Base-by-base conservation (phyloP, 352 stramenopile species). In the Pythium phragmiticola region DNA sequence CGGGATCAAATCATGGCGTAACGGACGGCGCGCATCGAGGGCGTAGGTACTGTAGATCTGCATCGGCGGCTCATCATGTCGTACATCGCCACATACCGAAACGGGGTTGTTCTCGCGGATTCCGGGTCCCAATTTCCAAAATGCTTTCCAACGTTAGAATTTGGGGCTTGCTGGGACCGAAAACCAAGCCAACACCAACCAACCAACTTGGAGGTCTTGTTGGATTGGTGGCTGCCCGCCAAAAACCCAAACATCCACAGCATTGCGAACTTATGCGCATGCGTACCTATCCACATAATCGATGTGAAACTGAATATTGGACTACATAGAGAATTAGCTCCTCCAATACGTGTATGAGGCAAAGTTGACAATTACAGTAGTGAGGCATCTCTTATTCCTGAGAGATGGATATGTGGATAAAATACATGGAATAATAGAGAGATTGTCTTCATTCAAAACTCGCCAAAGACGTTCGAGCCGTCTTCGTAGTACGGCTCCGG, bases 101-200 rank as follows among this genome's bases (percentile, higher is more conserved):
- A 80, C 72, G 73, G 55, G 55, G 42, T 49, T 61, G 34, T 60
- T 61, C 55, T 61, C 55, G 55, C 59, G 62, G 66, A 77, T 75
- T 80, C 70, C 64, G 72, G 82, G 80, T 88, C 84, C 80, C 82
- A 87, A 91, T 87, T 30, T 89, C 82, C 82, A 89, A 89, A 90
- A 78, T 88, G 77, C 60, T 59, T 39, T 39, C 34, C 21, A 54
- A 39, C 47, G 28, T 45, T 39, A 53, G 36, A 33, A 43, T 19
- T 41, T 34, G 21, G 33, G n/a, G 34, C 7, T 21, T 21, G 21
- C 21, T 21, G 21, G 21, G 21, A 17, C n/a, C 19, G 30, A 41
- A 58, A 70, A 66, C 50, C 65, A 65, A 17, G 45, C 1, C 45
- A 62, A 49, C 61, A 61, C 52, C 55, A 50, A 49, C 39, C 39